A percentile compares a stretch with the other conserved stretches of the same genome.
phyloP scores from a whole-genome alignment of 2,329 filamentous ascomycete species.

The Lecanicillium sp. region DNA sequence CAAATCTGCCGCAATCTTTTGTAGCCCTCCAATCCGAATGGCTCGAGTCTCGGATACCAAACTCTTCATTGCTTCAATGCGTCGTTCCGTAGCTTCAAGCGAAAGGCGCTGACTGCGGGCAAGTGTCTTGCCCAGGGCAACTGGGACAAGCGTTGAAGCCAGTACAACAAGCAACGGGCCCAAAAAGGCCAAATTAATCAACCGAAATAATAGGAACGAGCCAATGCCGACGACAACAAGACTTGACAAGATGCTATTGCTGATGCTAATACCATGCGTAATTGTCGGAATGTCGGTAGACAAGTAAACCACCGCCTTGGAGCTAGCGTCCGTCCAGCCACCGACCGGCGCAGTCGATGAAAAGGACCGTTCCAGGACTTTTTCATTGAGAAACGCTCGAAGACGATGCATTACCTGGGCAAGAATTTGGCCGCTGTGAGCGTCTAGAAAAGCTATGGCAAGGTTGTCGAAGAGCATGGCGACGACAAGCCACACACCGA shows the following conservation, averaged over 20 bases:
- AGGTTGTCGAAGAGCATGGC: not conserved
- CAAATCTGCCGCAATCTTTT: not conserved
- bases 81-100: not conserved
- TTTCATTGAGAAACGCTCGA: not conserved
- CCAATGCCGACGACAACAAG: not conserved
- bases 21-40: not conserved
- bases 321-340: not conserved
- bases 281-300: not conserved
- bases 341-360: not conserved
- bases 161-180: not conserved
- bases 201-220: not conserved
- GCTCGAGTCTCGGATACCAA: not conserved
- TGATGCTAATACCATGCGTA: not conserved
- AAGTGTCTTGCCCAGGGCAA: not conserved
- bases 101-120: not conserved
- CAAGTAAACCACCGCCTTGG: not conserved
- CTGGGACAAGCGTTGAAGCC: not conserved
- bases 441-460: not conserved
- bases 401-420: not conserved
- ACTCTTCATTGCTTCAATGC: not conserved
- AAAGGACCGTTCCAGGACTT: not conserved
- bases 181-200: not conserved
- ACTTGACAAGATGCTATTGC: not conserved
- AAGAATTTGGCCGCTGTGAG: not conserved
- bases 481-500: not conserved